phyloP scores from a whole-genome alignment of 805 yeast genomes.

The Candida ascalaphidarum region DNA sequence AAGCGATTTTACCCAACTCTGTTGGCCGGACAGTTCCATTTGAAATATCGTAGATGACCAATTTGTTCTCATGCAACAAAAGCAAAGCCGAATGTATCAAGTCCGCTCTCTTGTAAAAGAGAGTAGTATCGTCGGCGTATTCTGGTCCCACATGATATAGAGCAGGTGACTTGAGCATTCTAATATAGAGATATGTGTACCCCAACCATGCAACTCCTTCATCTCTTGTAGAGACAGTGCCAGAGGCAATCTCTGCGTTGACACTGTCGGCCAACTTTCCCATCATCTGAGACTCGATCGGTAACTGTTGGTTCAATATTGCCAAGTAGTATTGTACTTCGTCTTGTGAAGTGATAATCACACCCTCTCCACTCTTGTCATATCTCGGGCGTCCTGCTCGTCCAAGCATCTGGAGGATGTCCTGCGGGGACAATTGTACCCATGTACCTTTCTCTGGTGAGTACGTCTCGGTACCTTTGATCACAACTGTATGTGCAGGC shows the following conservation, averaged over 20 bases:
- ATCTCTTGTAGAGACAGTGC: constrained; percentile 47
- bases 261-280: constrained; percentile 60
- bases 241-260: constrained; percentile 82
- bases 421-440: constrained; percentile 92
- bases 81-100: constrained; percentile 70
- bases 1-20: constrained; percentile 75
- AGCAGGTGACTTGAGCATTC: constrained; percentile 69
- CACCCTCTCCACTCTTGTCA: constrained; percentile 89
- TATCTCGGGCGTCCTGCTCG: constrained; percentile 96
- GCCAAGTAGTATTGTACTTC: constrained; percentile 87
- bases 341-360: constrained; percentile 79
- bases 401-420: constrained; percentile 93
- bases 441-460: constrained; percentile 86
- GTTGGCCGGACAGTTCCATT: constrained; percentile 36
- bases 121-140: constrained; percentile 39
- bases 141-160: constrained; percentile 70
- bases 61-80: constrained; percentile 44
- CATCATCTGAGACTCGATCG: constrained; percentile 84
- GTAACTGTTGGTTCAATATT: constrained; percentile 81
- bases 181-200: constrained; percentile 65
- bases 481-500: constrained; percentile 91
- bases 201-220: constrained; percentile 81
- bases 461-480: constrained; percentile 89
- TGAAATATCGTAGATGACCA: constrained; percentile 48
- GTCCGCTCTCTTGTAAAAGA: constrained; percentile 52